Evolutionary conservation across 345 rosid species (phyloP).

Genomic region (Ailanthus altissimus): DNA sequence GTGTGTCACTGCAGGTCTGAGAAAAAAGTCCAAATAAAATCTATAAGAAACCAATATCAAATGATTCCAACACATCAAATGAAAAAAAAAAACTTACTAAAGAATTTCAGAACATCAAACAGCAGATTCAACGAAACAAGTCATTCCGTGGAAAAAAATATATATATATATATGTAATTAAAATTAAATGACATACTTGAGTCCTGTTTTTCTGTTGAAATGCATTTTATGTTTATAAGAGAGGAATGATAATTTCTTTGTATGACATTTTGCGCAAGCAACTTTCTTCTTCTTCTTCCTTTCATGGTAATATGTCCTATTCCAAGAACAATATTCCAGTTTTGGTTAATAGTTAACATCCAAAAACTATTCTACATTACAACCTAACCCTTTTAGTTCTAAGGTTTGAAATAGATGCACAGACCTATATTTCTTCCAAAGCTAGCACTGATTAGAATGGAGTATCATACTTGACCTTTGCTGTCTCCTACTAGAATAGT

Average conservation of each 20-base stretch:
- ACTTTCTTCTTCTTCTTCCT: conserved; percentile 5
- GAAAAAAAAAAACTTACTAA: neutral
- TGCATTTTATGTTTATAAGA: neutral
- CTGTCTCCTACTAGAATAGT: neutral
- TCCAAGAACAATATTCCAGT: neutral
- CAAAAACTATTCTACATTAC: neutral
- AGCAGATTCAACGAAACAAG: conserved; percentile 2
- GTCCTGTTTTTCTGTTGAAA: neutral
- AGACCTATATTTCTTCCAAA: neutral
- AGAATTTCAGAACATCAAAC: neutral
- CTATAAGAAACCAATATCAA: conserved; percentile 8
- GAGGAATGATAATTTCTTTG: neutral
- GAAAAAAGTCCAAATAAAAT: conserved; percentile 23
- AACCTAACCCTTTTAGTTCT: neutral
- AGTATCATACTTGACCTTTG: neutral
- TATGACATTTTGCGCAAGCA: neutral
- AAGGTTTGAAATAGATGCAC: neutral
- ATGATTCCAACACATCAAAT: neutral
- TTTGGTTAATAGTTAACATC: neutral
- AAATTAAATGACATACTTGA: neutral
- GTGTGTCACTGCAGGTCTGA: conserved; percentile 48
- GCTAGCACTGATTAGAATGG: neutral
- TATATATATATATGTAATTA: no score
- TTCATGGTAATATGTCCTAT: neutral
- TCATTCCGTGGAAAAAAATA: neutral